Conservation (phyloP, 441 rosid species). For the Hura crepitans region DNA sequence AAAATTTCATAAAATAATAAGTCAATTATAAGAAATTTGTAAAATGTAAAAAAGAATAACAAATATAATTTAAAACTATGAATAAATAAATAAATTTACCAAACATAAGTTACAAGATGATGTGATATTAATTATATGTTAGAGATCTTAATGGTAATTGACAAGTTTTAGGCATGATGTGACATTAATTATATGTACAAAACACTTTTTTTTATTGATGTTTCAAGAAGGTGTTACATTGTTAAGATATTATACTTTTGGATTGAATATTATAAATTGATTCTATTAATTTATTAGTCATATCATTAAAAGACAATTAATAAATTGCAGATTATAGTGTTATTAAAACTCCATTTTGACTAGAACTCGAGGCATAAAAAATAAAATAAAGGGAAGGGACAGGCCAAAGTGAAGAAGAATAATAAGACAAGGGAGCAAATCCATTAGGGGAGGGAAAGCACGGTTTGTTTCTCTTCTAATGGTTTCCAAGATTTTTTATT, state of each 20-base stretch:
- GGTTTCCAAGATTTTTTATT: background rate
- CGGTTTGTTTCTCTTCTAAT: slow-evolving; percentile 28
- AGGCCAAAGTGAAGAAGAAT: slow-evolving; percentile 22
- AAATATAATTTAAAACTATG: too few relatives aligned
- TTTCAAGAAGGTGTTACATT: slow-evolving; percentile 22
- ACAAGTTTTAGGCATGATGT: too few relatives aligned
- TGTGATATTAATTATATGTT: too few relatives aligned
- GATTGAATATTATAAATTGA: background rate
- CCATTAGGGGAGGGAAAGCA: slow-evolving; percentile 19
- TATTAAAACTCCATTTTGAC: slow-evolving; percentile 19
- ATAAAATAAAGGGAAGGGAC: background rate
- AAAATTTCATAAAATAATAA: too few relatives aligned
- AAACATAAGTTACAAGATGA: too few relatives aligned
- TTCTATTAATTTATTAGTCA: background rate
- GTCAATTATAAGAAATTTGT: too few relatives aligned
- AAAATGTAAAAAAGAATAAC: too few relatives aligned
- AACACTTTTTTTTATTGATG: background rate
- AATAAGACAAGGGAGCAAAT: slow-evolving; percentile 17
- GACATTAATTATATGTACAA: background rate
- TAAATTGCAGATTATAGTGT: slow-evolving; percentile 15
- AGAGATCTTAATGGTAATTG: too few relatives aligned
- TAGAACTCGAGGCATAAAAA: background rate
- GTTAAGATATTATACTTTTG: slow-evolving; percentile 10
- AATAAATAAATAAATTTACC: too few relatives aligned
- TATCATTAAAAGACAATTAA: background rate